Evolutionary conservation across 2,329 filamentous ascomycete species (phyloP).

Genomic region (Metarhizium brunneum): DNA sequence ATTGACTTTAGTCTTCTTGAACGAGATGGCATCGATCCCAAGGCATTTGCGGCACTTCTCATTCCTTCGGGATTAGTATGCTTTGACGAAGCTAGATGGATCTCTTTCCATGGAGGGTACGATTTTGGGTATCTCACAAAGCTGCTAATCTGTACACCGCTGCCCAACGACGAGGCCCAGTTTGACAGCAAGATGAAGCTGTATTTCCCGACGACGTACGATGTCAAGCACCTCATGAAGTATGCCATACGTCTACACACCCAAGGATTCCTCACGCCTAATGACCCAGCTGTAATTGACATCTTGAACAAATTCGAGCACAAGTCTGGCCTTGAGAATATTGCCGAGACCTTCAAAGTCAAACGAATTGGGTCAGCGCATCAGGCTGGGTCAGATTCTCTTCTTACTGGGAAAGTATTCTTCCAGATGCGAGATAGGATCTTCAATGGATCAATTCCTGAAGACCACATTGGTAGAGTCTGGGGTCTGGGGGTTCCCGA

Average conservation of each 20-base stretch:
- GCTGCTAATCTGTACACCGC: slow-evolving; percentile 70
- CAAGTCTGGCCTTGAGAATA: slow-evolving; percentile 86
- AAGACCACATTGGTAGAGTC: slow-evolving; percentile 80
- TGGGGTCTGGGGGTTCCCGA: slow-evolving; percentile 81
- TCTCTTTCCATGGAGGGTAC: slow-evolving; percentile 95
- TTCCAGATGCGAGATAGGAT: slow-evolving; percentile 87
- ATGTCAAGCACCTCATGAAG: slow-evolving; percentile 97
- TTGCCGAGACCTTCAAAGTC: slow-evolving; percentile 86
- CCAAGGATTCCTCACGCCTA: slow-evolving; percentile 51
- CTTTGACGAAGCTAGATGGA: slow-evolving; percentile 84
- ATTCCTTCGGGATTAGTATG: slow-evolving; percentile 89
- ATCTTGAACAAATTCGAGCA: slow-evolving; percentile 79
- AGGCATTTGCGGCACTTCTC: slow-evolving; percentile 79
- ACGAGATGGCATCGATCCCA: slow-evolving; percentile 81
- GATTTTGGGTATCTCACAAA: slow-evolving; percentile 98
- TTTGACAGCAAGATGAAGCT: slow-evolving; percentile 84
- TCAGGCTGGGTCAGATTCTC: slow-evolving; percentile 86
- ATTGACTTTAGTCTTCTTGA: slow-evolving; percentile 82
- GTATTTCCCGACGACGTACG: slow-evolving; percentile 89
- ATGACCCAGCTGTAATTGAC: slow-evolving; percentile 56
- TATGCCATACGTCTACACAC: slow-evolving; percentile 66
- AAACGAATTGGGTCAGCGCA: slow-evolving; percentile 82
- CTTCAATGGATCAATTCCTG: slow-evolving; percentile 72
- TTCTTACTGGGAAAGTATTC: slow-evolving; percentile 89
- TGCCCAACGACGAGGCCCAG: slow-evolving; percentile 82